Conservation (phyloP, 306 rosid genomes). For the Lathyrus sativus region DNA sequence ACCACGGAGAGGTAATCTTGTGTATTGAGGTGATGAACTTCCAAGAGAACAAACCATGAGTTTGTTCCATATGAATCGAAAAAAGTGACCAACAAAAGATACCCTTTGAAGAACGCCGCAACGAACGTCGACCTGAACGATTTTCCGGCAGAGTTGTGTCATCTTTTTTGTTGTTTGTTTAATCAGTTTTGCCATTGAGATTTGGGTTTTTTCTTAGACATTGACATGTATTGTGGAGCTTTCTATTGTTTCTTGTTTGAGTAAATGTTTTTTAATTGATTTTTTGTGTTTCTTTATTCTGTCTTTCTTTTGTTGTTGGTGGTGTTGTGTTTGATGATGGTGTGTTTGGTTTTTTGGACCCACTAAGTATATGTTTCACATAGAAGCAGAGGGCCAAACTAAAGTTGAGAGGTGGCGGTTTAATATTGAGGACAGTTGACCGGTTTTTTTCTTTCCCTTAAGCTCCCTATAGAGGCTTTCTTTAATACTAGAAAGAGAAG, state of each 20-base stretch:
- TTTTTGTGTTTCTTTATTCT: background rate
- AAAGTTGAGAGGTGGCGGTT: slow-evolving; percentile 34
- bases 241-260: background rate
- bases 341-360: slow-evolving; percentile 35
- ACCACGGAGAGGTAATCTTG: slow-evolving; percentile 45
- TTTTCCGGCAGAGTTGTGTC: slow-evolving; percentile 65
- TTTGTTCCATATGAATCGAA: slow-evolving; percentile 72
- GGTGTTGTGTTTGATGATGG: background rate
- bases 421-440: slow-evolving; percentile 68
- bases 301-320: background rate
- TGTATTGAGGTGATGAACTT: slow-evolving; percentile 44
- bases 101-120: slow-evolving; percentile 58
- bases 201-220: slow-evolving; percentile 11
- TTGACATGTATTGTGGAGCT: background rate
- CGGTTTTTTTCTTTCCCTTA: slow-evolving; percentile 65
- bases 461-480: slow-evolving; percentile 53
- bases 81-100: slow-evolving; percentile 65
- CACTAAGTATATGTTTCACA: slow-evolving; percentile 7
- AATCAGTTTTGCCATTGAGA: slow-evolving; percentile 46
- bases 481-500: background rate
- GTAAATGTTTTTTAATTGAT: background rate
- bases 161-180: slow-evolving; percentile 52
- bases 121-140: slow-evolving; percentile 56
- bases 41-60: slow-evolving; percentile 69
- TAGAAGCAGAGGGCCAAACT: slow-evolving; percentile 18